Percentiles rank a stretch among this genome's conserved stretches.
Conservation (phyloP, 441 rosid species). For the Euphorbia schlechtendalii region DNA sequence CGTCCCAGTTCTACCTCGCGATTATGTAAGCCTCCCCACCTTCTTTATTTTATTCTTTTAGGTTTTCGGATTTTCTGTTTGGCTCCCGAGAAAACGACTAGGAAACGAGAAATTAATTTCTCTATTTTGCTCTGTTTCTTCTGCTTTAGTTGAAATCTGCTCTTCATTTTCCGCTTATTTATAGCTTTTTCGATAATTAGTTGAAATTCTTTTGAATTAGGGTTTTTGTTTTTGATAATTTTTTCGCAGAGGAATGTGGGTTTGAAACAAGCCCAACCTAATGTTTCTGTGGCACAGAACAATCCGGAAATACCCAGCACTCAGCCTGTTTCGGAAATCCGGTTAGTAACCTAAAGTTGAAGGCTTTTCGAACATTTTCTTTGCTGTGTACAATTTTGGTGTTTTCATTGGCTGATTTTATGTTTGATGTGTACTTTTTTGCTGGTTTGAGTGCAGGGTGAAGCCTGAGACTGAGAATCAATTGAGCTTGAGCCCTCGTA, state of each 20-base stretch:
- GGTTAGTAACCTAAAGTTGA: conserved; percentile 25
- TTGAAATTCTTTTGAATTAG: background rate
- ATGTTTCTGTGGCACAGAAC: conserved; percentile 22
- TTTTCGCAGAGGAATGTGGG: conserved; percentile 23
- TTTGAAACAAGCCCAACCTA: conserved; percentile 21
- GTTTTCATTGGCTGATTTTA: no score
- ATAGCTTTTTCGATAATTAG: no score
- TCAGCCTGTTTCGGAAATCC: conserved; percentile 19
- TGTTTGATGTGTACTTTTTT: background rate
- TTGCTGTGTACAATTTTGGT: no score
- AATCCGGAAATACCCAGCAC: conserved; percentile 17
- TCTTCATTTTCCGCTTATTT: no score
- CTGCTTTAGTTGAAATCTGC: background rate
- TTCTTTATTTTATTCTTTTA: no score
- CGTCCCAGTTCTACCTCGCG: conserved; percentile 25
- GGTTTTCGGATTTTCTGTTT: background rate
- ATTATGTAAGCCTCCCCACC: conserved; percentile 27
- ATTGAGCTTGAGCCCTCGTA: conserved; percentile 32
- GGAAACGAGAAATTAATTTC: background rate
- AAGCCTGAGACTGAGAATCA: conserved; percentile 39
- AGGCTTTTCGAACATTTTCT: background rate
- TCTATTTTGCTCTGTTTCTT: background rate
- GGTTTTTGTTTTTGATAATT: background rate
- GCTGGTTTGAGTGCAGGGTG: conserved; percentile 25
- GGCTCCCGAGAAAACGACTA: conserved; percentile 2